These are phyloP conservation scores for Ceratocystis cacaofunesta DNA, from an alignment of 2,329 filamentous ascomycete species.

Conservation along the genomic window DNA sequence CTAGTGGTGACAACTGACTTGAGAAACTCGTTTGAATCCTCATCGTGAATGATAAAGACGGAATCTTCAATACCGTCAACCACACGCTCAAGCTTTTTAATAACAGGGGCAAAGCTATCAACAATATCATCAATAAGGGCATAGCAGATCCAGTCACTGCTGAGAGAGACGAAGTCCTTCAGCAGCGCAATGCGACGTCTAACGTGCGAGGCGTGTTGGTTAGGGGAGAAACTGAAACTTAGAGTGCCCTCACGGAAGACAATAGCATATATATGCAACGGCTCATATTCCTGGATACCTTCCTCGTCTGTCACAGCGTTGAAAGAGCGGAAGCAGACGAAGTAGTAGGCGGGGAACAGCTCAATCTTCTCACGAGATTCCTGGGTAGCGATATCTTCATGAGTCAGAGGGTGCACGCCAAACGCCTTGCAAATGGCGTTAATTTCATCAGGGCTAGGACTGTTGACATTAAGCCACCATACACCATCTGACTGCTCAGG, in stretches of 20 bases:
- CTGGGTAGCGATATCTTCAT: constrained; percentile 89
- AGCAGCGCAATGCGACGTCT: constrained; percentile 81
- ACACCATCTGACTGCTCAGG: constrained; percentile 57
- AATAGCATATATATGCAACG: constrained; percentile 91
- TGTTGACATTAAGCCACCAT: constrained; percentile 97
- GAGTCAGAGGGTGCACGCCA: constrained; percentile 85
- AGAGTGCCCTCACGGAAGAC: constrained; percentile 91
- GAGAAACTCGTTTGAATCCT: constrained; percentile 78
- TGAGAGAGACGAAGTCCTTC: constrained; percentile 87
- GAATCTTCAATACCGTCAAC: constrained; percentile 90
- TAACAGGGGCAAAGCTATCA: constrained; percentile 82
- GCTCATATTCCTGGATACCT: constrained; percentile 72
- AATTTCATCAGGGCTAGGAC: constrained; percentile 77
- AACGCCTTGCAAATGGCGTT: constrained; percentile 84
- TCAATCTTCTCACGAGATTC: constrained; percentile 98
- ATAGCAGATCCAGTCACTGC: constrained; percentile 98
- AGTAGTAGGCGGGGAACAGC: constrained; percentile 94
- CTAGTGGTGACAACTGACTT: constrained; percentile 78
- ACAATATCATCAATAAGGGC: constrained; percentile 97
- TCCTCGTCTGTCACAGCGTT: constrained; percentile 61
- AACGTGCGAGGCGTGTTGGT: constrained; percentile 76
- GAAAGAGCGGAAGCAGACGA: constrained; percentile 93
- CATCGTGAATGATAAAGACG: constrained; percentile 79
- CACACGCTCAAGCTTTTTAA: constrained; percentile 71
- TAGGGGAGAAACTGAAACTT: constrained; percentile 84